Evolutionary conservation across 805 yeast species (phyloP), one percentile per base, ranked within the genome.

Genomic region (Ogataea glucozyma): DNA sequence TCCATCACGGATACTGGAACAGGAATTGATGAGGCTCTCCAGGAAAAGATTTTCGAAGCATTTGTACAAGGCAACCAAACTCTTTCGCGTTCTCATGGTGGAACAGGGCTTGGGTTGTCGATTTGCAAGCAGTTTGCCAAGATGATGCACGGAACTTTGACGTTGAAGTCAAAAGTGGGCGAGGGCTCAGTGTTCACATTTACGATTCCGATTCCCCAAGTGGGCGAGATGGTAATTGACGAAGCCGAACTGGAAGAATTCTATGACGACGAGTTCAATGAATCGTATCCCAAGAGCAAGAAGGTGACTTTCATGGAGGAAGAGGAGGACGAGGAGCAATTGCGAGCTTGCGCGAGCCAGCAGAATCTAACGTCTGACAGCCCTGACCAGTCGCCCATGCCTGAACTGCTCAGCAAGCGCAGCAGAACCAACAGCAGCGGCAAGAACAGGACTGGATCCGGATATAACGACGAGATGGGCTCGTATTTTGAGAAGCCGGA

Each of bases 51-150:
- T 1, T 91, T 91, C 63, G 97, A 93, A 57, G 97, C 98, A 1
- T 91, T 91, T 69, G 89, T 90, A 14, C 99, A 91, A 67, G 99
- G 98, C 40, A 98, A 91, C 58, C 96, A 89, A 62, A 88, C 97
- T 0, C 71, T 88, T 20, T 86, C 96, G 4, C 75, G 96, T 58
- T 87, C 90, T 44, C 83, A 85, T 58, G 97, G 98, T 45, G 99
- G 99, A 52, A 93, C 97, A 0, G 99, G 98, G 2, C 71, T 91
- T 36, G 99, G 99, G 1, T 73, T 91, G 32, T 75, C 82, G 1
- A 91, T 91, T 57, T 93, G 97, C 65, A 73, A 88, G 46, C 97
- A 91, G 64, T 75, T 93, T 46, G 96, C 97, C 0, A 77, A 75
- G 26, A 79, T 90, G 80, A 91, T 91, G 98, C 76, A 81, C 44